These are phyloP conservation scores for Teratosphaeria viscida DNA, from an alignment of 2,329 filamentous ascomycete species.

Conservation along the genomic window DNA sequence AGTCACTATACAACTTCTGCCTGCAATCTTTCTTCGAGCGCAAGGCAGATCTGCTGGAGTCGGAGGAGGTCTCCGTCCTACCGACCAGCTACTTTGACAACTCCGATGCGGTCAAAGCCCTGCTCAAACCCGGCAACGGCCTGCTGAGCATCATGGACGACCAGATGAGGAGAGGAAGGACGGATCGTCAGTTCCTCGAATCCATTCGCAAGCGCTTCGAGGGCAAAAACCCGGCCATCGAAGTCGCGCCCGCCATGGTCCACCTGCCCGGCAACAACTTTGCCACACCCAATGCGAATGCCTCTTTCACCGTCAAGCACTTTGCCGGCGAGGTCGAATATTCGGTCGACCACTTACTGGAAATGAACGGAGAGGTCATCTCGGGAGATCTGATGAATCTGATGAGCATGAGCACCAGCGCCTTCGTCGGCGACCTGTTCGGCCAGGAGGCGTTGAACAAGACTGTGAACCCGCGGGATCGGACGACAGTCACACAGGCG, in stretches of 20 bases:
- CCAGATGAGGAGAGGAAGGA: slow-evolving; percentile 80
- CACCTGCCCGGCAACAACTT: slow-evolving; percentile 84
- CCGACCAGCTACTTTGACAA: slow-evolving; percentile 98
- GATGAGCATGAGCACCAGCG: slow-evolving; percentile 75
- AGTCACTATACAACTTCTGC: slow-evolving; percentile 85
- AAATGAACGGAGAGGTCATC: slow-evolving; percentile 93
- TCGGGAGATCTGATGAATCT: slow-evolving; percentile 93
- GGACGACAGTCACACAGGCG: slow-evolving; percentile 83
- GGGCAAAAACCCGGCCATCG: slow-evolving; percentile 83
- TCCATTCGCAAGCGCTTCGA: slow-evolving; percentile 87
- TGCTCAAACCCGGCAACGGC: slow-evolving; percentile 87
- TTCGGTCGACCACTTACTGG: slow-evolving; percentile 71
- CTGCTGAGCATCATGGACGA: slow-evolving; percentile 91
- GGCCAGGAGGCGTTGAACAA: slow-evolving; percentile 93
- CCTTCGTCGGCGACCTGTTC: slow-evolving; percentile 82
- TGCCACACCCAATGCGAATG: slow-evolving; percentile 66
- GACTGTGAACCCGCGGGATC: slow-evolving; percentile 85
- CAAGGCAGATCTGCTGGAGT: slow-evolving; percentile 86
- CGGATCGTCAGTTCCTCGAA: slow-evolving; percentile 82
- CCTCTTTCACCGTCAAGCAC: slow-evolving; percentile 83
- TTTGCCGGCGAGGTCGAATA: slow-evolving; percentile 97
- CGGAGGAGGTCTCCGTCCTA: slow-evolving; percentile 80
- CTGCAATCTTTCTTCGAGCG: slow-evolving; percentile 93
- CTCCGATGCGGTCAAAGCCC: slow-evolving; percentile 80
- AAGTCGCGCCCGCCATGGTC: slow-evolving; percentile 58